A percentile compares a stretch with the other conserved stretches of the same genome.
phyloP scores from a whole-genome alignment of 2,329 filamentous ascomycete genomes.

The Neonectria magnoliae region DNA sequence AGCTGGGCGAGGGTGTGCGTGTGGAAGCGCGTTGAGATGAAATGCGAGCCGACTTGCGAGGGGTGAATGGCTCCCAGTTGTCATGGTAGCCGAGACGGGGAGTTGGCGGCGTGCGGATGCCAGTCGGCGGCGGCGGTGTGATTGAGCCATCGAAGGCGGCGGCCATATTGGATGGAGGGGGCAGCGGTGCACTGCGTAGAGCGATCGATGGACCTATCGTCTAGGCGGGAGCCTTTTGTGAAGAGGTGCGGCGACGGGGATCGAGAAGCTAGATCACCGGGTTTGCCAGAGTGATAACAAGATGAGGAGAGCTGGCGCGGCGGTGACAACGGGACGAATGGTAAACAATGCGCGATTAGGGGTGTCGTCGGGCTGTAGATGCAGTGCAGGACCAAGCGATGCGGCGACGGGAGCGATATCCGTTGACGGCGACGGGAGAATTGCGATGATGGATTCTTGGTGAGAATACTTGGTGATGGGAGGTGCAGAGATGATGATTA shows the following conservation, averaged over 20 bases:
- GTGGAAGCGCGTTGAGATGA: slow-evolving; percentile 61
- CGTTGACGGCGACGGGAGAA: slow-evolving; percentile 22
- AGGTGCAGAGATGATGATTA: slow-evolving; percentile 38
- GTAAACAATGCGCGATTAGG: slow-evolving; percentile 18
- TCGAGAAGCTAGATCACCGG: slow-evolving; percentile 33
- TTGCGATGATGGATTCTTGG: slow-evolving; percentile 33
- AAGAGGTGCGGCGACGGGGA: slow-evolving; percentile 20
- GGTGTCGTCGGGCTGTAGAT: background rate
- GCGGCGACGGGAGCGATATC: background rate
- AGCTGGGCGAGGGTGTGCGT: slow-evolving; percentile 65
- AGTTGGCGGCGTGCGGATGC: slow-evolving; percentile 73
- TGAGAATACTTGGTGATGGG: slow-evolving; percentile 40
- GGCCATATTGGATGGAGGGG: slow-evolving; percentile 41
- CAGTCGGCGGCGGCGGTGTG: slow-evolving; percentile 69
- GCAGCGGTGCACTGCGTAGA: slow-evolving; percentile 27
- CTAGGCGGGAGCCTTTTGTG: slow-evolving; percentile 16
- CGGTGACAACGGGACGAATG: slow-evolving; percentile 13
- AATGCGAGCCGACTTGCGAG: slow-evolving; percentile 74
- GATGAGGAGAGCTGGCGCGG: slow-evolving; percentile 17
- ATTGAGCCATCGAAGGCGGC: slow-evolving; percentile 46
- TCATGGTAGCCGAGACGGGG: slow-evolving; percentile 75
- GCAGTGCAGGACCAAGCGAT: background rate
- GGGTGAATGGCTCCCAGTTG: slow-evolving; percentile 77
- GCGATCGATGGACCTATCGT: slow-evolving; percentile 13
- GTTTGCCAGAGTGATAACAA: slow-evolving; percentile 33